A percentile compares a stretch with the other conserved stretches of the same genome.
These are phyloP conservation scores for Nothophaeocryptopus gaeumannii DNA, from an alignment of 2,329 filamentous ascomycete genomes.

Conservation along the genomic window DNA sequence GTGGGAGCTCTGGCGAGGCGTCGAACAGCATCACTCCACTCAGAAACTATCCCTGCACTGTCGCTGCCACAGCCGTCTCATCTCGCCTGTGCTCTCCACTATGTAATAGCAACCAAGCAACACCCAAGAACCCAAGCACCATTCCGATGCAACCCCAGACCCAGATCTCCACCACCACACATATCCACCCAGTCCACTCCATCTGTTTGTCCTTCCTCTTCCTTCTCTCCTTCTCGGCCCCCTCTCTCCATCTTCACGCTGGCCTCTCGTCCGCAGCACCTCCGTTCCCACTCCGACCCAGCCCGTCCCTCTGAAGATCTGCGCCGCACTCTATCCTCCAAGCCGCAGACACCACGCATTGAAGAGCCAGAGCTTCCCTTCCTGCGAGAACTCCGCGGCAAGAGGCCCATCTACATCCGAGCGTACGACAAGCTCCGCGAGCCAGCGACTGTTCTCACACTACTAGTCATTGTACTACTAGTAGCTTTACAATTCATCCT, in stretches of 20 bases:
- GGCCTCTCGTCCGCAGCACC: slow-evolving; percentile 14
- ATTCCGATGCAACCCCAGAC: neutral
- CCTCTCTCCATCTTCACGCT: slow-evolving; percentile 8
- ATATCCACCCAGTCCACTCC: neutral
- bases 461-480: slow-evolving; percentile 13
- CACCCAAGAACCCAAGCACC: too few relatives aligned
- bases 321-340: slow-evolving; percentile 18
- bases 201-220: neutral
- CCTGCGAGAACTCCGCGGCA: slow-evolving; percentile 28
- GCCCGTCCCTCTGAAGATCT: slow-evolving; percentile 17
- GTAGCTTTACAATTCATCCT: slow-evolving; percentile 17
- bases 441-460: slow-evolving; percentile 16
- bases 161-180: slow-evolving; percentile 7
- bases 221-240: neutral
- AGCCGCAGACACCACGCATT: slow-evolving; percentile 5
- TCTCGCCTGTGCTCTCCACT: neutral
- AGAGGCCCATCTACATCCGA: slow-evolving; percentile 13
- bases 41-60: neutral
- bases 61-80: neutral
- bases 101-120: neutral
- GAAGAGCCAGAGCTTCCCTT: slow-evolving; percentile 30
- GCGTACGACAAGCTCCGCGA: slow-evolving; percentile 7
- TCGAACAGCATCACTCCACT: neutral
- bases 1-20: neutral
- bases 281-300: slow-evolving; percentile 23